A percentile compares a stretch with the other conserved stretches of the same genome.
phyloP scores from a whole-genome alignment of 805 yeast genomes.

The Metschnikowia dekortorum region DNA sequence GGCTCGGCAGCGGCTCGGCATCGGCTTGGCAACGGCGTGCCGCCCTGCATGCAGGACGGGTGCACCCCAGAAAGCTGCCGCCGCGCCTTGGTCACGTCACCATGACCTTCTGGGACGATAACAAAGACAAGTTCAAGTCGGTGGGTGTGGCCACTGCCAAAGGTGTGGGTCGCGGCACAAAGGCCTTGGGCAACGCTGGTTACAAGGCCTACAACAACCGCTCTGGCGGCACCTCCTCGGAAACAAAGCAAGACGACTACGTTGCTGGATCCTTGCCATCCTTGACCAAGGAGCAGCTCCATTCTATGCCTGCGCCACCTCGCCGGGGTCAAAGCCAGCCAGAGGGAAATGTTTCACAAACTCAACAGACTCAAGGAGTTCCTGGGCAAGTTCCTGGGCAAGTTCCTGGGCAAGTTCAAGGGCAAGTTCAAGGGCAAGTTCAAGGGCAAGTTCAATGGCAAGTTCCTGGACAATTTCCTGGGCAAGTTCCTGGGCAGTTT shows the following conservation, averaged over 20 bases:
- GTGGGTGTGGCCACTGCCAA: constrained; percentile 47
- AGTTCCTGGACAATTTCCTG: no score
- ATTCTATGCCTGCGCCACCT: constrained; percentile 44
- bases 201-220: constrained; percentile 46
- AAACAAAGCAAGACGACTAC: constrained; percentile 12
- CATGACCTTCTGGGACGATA: constrained; percentile 45
- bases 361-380: no score
- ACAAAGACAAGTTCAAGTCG: constrained; percentile 48
- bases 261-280: constrained; percentile 11
- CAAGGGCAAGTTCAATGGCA: no score
- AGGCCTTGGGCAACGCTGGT: constrained; percentile 48
- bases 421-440: no score
- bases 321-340: constrained; percentile 18
- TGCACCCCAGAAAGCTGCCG: not conserved
- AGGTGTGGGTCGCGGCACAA: constrained; percentile 50
- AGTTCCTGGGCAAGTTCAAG: no score
- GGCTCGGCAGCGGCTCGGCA: no score
- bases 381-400: no score
- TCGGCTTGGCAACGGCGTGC: no score
- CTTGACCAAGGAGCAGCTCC: constrained; percentile 22
- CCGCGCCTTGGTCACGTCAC: not conserved
- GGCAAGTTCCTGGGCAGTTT: no score
- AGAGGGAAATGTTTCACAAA: no score
- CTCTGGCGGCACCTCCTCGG: constrained; percentile 17
- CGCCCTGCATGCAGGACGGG: not conserved